Conservation (phyloP, 2,329 filamentous ascomycete species). For the Aspergillus udagawae region DNA sequence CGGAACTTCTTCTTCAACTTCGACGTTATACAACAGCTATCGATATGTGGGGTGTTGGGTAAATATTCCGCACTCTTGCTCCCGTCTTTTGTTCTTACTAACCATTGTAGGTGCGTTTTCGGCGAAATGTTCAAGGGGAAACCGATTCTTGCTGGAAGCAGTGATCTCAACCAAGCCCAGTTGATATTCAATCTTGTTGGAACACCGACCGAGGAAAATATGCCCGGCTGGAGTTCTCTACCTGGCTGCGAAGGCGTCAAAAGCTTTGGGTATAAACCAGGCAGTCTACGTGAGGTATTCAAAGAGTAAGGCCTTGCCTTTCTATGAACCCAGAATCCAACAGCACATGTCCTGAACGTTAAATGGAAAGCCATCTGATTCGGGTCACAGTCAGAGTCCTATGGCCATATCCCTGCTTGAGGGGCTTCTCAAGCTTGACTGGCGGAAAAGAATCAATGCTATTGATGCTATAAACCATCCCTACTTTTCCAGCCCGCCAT, state of each 20-base stretch:
- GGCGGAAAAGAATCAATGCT: constrained; percentile 83
- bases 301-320: constrained; percentile 53
- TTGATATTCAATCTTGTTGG: constrained; percentile 93
- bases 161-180: constrained; percentile 82
- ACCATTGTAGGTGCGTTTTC: constrained; percentile 74
- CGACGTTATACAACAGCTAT: constrained; percentile 95
- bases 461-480: constrained; percentile 89
- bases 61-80: constrained; percentile 33
- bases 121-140: constrained; percentile 95
- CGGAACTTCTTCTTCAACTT: constrained; percentile 83
- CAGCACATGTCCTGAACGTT: background rate
- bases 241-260: constrained; percentile 75
- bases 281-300: constrained; percentile 71
- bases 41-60: constrained; percentile 97
- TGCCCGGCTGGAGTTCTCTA: constrained; percentile 84
- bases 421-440: constrained; percentile 83
- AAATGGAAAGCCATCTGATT: constrained; percentile 9
- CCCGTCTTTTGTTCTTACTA: constrained; percentile 9
- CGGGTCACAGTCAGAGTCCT: constrained; percentile 54
- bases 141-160: constrained; percentile 86
- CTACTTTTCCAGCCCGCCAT: constrained; percentile 77
- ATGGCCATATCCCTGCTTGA: constrained; percentile 73
- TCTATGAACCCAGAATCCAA: background rate
- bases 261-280: constrained; percentile 55
- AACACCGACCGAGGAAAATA: constrained; percentile 79